Evolutionary conservation across 73 alveolate genomes (phyloP).

Genomic region (Paramecium pentaurelia): DNA sequence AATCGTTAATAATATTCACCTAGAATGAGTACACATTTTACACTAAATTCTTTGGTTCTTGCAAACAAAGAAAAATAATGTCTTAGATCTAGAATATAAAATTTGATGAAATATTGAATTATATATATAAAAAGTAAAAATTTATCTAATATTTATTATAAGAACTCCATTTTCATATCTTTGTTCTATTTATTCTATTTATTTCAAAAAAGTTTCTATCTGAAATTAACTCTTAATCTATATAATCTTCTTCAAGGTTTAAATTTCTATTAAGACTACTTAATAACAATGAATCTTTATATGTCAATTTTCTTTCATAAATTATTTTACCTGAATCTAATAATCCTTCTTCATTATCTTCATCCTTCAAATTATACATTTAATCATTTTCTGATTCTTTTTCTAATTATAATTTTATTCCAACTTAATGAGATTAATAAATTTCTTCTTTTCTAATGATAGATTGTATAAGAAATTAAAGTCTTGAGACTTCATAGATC

Average conservation of each 20-base stretch:
- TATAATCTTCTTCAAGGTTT: not conserved
- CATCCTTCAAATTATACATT: not conserved
- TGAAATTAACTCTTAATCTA: not conserved
- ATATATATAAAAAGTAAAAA: not conserved
- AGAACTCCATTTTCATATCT: not conserved
- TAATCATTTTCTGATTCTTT: not conserved
- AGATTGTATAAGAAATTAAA: not conserved
- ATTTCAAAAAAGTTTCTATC: not conserved
- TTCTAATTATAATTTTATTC: not conserved
- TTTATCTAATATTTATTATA: not conserved
- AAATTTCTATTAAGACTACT: not conserved
- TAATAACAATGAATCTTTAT: not conserved
- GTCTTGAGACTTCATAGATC: not conserved
- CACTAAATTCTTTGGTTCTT: not conserved
- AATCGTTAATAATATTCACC: not conserved
- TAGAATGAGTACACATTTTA: not conserved
- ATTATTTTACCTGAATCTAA: not conserved
- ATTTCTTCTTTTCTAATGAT: not conserved
- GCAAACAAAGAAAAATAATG: not conserved
- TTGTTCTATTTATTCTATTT: not conserved
- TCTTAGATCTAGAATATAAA: not conserved
- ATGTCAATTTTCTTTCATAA: not conserved
- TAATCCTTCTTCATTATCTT: not conserved
- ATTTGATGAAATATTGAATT: not conserved
- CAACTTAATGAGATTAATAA: not conserved